These are phyloP conservation scores for Penicillium janthinellum DNA, from an alignment of 2,329 filamentous ascomycete genomes.

Conservation along the genomic window DNA sequence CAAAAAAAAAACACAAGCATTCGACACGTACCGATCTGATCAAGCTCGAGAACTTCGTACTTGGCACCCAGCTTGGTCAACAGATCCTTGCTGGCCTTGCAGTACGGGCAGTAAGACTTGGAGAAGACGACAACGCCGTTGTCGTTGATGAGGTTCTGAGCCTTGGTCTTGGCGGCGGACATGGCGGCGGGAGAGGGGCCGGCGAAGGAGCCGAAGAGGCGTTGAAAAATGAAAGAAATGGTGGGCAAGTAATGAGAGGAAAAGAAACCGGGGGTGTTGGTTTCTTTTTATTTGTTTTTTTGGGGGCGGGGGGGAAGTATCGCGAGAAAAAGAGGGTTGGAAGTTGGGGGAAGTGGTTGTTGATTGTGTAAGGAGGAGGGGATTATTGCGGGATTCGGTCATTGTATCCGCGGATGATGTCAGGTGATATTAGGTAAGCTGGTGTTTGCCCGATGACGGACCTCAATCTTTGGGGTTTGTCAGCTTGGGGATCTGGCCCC, in stretches of 20 bases:
- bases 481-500: not conserved
- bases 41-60: constrained; percentile 77
- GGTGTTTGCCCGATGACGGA: not conserved
- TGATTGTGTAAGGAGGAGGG: too few species aligned
- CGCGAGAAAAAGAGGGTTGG: not conserved
- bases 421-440: constrained; percentile 25
- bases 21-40: constrained; percentile 70
- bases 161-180: constrained; percentile 81
- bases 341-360: not conserved
- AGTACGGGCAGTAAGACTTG: constrained; percentile 97
- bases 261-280: constrained; percentile 15
- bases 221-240: constrained; percentile 70
- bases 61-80: constrained; percentile 71
- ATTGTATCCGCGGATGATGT: constrained; percentile 23
- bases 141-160: constrained; percentile 82
- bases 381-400: constrained; percentile 12
- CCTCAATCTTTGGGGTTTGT: not conserved
- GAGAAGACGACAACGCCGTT: constrained; percentile 94
- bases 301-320: not conserved
- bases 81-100: constrained; percentile 73
- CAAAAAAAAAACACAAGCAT: not conserved
- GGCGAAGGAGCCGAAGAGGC: constrained; percentile 67
- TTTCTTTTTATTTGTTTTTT: constrained; percentile 16
- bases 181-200: constrained; percentile 65
- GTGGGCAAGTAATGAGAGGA: constrained; percentile 48